Percentiles rank a stretch among this genome's conserved stretches.
phyloP scores from a whole-genome alignment of 495 filamentous ascomycete species.

The Cenococcum geophilum region DNA sequence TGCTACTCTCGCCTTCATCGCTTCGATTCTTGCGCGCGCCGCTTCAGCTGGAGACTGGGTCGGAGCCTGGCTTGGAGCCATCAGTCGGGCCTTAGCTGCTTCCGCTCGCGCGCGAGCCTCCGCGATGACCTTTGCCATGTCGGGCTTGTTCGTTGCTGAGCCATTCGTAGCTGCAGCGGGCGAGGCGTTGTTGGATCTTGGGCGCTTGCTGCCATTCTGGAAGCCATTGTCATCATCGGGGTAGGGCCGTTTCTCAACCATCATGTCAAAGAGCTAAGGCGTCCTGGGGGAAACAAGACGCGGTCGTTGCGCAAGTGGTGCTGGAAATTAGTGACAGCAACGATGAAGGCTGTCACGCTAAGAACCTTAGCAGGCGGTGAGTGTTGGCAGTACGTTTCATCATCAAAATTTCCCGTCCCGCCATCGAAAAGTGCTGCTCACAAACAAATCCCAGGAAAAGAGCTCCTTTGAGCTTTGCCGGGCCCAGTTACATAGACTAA shows the following conservation, averaged over 20 bases:
- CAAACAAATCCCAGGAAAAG: not conserved
- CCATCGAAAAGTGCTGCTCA: not conserved
- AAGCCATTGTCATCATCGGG: constrained; percentile 43
- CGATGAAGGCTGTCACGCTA: not conserved
- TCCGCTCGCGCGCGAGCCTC: constrained; percentile 7
- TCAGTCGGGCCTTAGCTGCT: constrained; percentile 32
- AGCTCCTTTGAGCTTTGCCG: not conserved
- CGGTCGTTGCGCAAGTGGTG: not conserved
- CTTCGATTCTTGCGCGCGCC: constrained; percentile 46
- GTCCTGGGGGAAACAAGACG: not conserved
- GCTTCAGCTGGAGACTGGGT: constrained; percentile 29
- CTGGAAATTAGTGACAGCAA: not conserved
- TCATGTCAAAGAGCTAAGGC: constrained; percentile 26
- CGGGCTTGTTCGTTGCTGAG: constrained; percentile 14
- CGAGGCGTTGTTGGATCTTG: constrained; percentile 59
- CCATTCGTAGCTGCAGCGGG: constrained; percentile 41
- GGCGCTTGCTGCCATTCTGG: constrained; percentile 44
- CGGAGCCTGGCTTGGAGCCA: constrained; percentile 40
- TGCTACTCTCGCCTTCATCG: constrained; percentile 77
- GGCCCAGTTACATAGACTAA: not conserved
- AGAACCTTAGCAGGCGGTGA: not conserved
- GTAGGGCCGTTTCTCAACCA: constrained; percentile 59
- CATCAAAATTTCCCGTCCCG: not conserved
- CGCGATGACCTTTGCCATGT: constrained; percentile 15
- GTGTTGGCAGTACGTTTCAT: not conserved